Evolutionary conservation across 805 yeast genomes (phyloP), one percentile per base, ranked within the genome.

Genomic region (Pichia occidentalis): DNA sequence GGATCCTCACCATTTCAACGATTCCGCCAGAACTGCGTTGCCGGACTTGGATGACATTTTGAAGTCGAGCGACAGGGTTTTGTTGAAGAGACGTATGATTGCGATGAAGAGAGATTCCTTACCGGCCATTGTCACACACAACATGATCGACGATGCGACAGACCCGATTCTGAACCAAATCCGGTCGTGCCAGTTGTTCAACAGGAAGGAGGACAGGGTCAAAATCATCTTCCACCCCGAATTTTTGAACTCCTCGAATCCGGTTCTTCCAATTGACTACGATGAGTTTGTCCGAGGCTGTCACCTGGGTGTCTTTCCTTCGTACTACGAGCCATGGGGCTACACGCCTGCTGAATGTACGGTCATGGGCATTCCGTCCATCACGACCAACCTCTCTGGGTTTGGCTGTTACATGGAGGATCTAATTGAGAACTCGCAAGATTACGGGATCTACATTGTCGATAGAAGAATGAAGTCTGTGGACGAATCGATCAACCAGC

Each of bases 351-450:
- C 97, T 7, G 98, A 90, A 61, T 92, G 98, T 68, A 90, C 98
- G 0, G 98, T 92, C 18, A 90, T 90, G 98, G 98, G 98, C 40
- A 95, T 92, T 43, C 98, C 98, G 13, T 85, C 96, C 6, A 85
- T 90, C 54, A 90, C 98, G 9, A 90, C 98, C 29, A 90, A 90
- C 59, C 66, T 90, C 43, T 85, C 96, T 2, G 98, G 98, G 1
- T 90, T 90, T 57, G 98, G 98, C 34, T 94, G 97, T 49, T 90
- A 90, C 65, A 90, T 90, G 97, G 98, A 90, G 64, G 97, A 90
- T 60, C 70, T 90, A 47, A 90, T 90, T 59, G 97, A 90, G 58
- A 85, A 85, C 53, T 82, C 97, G 14, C 74, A 82, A 43, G 97
- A 92, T 63, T 92, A 92, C 56, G 98, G 98, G 56, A 92, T 90